phyloP scores from a whole-genome alignment of 2,329 filamentous ascomycete genomes.

The Claviceps purpurea region DNA sequence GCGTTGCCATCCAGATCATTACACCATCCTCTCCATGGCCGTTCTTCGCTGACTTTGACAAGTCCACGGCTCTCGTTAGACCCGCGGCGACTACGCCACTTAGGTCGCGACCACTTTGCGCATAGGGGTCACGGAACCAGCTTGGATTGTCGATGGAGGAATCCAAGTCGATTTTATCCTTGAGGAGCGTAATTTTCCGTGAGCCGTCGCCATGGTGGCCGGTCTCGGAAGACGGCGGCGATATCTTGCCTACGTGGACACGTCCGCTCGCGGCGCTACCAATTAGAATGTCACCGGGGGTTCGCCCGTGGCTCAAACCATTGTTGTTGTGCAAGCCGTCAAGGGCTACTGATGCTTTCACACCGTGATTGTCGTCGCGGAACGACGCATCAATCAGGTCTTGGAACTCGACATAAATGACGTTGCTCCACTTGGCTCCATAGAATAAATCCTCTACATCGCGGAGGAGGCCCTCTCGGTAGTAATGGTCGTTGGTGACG shows the following conservation, averaged over 20 bases:
- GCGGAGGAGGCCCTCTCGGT: constrained; percentile 34
- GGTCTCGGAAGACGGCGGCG: constrained; percentile 4
- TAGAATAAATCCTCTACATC: constrained; percentile 31
- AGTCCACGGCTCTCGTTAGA: constrained; percentile 24
- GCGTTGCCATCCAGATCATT: constrained; percentile 30
- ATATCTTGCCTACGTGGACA: constrained; percentile 27
- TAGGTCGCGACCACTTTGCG: constrained; percentile 27
- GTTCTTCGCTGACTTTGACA: constrained; percentile 19
- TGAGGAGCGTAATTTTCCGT: constrained; percentile 15
- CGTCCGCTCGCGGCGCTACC: constrained; percentile 29
- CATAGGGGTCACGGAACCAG: constrained; percentile 42
- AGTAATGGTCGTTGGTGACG: constrained; percentile 46
- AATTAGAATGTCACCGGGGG: constrained; percentile 27
- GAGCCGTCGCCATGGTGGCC: constrained; percentile 4
- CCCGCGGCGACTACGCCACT: constrained; percentile 42
- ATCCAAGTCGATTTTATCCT: constrained; percentile 29
- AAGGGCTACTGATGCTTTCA: constrained; percentile 31
- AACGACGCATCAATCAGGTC: constrained; percentile 8
- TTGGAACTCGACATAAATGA: constrained; percentile 29
- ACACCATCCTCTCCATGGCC: constrained; percentile 25
- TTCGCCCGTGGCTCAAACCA: constrained; percentile 37
- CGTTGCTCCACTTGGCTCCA: constrained; percentile 33
- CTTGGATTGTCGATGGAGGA: constrained; percentile 41
- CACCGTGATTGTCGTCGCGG: constrained; percentile 17
- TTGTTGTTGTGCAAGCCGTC: constrained; percentile 39